Conservation (phyloP, 2,329 filamentous ascomycete species). For the Xenosphaeropsis pyriputrescens region DNA sequence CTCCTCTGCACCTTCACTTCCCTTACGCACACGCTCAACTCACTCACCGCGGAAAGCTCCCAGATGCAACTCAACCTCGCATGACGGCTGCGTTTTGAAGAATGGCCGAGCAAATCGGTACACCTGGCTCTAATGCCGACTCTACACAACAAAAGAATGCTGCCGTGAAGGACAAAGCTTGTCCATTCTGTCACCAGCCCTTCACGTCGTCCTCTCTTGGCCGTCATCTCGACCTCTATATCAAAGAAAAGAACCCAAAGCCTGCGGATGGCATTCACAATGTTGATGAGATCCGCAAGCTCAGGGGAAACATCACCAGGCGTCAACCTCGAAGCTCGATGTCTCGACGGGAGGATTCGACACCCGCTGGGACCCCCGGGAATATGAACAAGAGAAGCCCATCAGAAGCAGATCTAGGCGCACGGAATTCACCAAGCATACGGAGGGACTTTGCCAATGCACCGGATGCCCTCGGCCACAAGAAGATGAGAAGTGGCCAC, state of each 20-base stretch:
- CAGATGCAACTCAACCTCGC: no score
- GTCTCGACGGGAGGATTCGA: constrained; percentile 39
- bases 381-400: constrained; percentile 15
- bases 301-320: constrained; percentile 75
- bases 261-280: constrained; percentile 75
- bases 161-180: constrained; percentile 63
- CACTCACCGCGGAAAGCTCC: no score
- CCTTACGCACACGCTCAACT: no score
- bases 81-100: constrained; percentile 1
- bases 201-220: constrained; percentile 92
- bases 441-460: constrained; percentile 4
- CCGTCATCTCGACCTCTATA: constrained; percentile 85
- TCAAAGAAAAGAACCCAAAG: constrained; percentile 86
- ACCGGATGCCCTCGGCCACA: constrained; percentile 3
- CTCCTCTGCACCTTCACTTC: no score
- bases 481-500: neutral
- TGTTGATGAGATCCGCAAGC: constrained; percentile 73
- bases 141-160: constrained; percentile 14
- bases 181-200: constrained; percentile 74
- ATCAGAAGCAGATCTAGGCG: constrained; percentile 15
- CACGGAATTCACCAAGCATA: constrained; percentile 13
- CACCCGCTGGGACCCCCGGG: constrained; percentile 33
- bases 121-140: constrained; percentile 18
- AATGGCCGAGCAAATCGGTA: constrained; percentile 19
- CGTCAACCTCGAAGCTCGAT: constrained; percentile 61